Percentiles rank a stretch among this genome's conserved stretches.
These are phyloP conservation scores for Taphrina wiesneri DNA, from an alignment of 1,139 yeast species.

Conservation along the genomic window DNA sequence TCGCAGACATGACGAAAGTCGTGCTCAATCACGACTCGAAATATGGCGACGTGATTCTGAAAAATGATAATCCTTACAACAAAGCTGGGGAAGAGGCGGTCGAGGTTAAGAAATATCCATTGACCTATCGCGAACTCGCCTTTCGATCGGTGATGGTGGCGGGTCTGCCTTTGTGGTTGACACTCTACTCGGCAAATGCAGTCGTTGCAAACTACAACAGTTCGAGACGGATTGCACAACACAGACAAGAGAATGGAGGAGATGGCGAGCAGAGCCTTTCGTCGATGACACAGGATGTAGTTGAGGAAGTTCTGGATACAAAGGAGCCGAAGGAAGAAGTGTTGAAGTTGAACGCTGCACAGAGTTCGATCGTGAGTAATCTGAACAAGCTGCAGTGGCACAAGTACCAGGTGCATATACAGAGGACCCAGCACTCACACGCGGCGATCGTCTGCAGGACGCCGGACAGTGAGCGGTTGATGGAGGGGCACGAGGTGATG, in stretches of 20 bases:
- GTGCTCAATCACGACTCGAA: conserved; percentile 41
- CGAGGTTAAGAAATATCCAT: not conserved
- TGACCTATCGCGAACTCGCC: conserved; percentile 29
- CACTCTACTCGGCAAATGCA: conserved; percentile 19
- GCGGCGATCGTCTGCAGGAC: conserved; percentile 40
- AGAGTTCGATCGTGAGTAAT: conserved; percentile 35
- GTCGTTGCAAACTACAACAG: conserved; percentile 21
- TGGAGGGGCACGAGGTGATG: conserved; percentile 37
- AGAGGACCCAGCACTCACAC: conserved; percentile 41
- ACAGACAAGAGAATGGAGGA: not conserved
- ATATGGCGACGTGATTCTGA: conserved; percentile 35
- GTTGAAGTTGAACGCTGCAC: conserved; percentile 33
- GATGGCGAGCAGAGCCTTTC: not conserved
- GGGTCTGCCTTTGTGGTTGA: conserved; percentile 35
- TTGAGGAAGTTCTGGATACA: conserved; percentile 11
- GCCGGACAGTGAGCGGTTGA: conserved; percentile 18
- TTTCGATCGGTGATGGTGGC: conserved; percentile 30
- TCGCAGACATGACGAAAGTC: conserved; percentile 43
- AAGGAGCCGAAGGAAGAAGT: not conserved
- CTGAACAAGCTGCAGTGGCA: conserved; percentile 44
- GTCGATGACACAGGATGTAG: conserved; percentile 24
- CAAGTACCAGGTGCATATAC: conserved; percentile 43
- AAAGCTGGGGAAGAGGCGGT: conserved; percentile 1
- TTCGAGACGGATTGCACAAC: conserved; percentile 16
- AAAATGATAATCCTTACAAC: not conserved